Conservation (phyloP, 148 eudicot genomes). For the Nyssa sinensis region DNA sequence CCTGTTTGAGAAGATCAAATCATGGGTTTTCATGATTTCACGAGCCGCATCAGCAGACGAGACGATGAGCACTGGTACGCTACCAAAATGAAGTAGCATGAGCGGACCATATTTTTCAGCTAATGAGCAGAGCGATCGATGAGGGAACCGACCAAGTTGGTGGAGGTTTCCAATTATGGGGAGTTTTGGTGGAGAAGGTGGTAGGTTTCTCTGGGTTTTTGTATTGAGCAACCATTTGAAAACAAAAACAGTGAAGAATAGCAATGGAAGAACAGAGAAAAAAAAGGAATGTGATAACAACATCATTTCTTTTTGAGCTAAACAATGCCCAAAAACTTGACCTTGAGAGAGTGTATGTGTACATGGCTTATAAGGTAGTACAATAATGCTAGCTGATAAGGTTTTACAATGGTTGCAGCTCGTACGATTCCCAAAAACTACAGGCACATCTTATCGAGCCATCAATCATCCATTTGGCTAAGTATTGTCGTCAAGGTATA, state of each 20-base stretch:
- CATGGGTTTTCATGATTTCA: constrained; percentile 53
- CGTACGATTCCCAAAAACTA: too few relatives aligned
- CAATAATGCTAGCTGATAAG: too few relatives aligned
- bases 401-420: too few relatives aligned
- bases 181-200: constrained; percentile 43
- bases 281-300: not conserved
- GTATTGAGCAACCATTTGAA: not conserved
- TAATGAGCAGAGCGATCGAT: constrained; percentile 27
- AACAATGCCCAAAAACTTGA: too few relatives aligned
- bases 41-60: constrained; percentile 57
- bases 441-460: too few relatives aligned
- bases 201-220: constrained; percentile 16
- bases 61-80: constrained; percentile 36
- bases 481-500: too few relatives aligned
- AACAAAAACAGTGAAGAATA: not conserved
- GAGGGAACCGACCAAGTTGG: constrained; percentile 29
- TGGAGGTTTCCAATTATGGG: constrained; percentile 46
- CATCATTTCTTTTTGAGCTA: too few relatives aligned
- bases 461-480: too few relatives aligned
- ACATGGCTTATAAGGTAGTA: too few relatives aligned
- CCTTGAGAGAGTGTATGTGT: too few relatives aligned
- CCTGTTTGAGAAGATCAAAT: constrained; percentile 36
- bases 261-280: not conserved
- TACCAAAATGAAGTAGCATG: constrained; percentile 39
- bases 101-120: constrained; percentile 34